These are phyloP conservation scores for Glonium stellatum DNA, from an alignment of 495 filamentous ascomycete genomes.

Conservation along the genomic window DNA sequence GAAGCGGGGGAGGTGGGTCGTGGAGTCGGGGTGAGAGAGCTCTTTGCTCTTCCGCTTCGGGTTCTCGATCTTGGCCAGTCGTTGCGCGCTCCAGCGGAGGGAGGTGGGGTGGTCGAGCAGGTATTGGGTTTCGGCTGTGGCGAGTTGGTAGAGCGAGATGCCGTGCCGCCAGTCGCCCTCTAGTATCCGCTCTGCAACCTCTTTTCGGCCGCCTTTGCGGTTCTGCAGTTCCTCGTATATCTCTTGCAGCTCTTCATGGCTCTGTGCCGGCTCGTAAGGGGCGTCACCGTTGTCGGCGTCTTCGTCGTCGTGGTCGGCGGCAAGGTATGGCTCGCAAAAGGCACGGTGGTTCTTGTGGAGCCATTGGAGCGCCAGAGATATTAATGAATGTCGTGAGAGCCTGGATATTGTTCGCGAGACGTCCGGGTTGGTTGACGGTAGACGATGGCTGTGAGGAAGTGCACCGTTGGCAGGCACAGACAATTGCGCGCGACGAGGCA, in stretches of 20 bases:
- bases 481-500: conserved; percentile 42
- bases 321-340: conserved; percentile 50
- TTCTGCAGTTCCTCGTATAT: conserved; percentile 50
- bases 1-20: conserved; percentile 57
- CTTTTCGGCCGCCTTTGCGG: conserved; percentile 62
- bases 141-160: conserved; percentile 67
- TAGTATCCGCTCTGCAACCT: conserved; percentile 67
- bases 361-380: conserved; percentile 67
- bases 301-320: conserved; percentile 38
- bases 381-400: conserved; percentile 61
- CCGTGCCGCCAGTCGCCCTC: conserved; percentile 80
- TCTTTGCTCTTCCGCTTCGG: conserved; percentile 13
- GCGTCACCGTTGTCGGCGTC: conserved; percentile 41
- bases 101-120: conserved; percentile 68
- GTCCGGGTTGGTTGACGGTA: conserved; percentile 56
- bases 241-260: conserved; percentile 54
- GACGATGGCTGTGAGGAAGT: conserved; percentile 46
- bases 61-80: conserved; percentile 41
- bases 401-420: conserved; percentile 59
- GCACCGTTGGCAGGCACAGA: conserved; percentile 44
- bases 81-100: conserved; percentile 70
- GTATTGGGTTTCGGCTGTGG: conserved; percentile 71
- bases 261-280: conserved; percentile 53
- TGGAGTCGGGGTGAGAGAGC: too few relatives aligned
- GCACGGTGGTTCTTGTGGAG: conserved; percentile 55